Conservation (phyloP, 306 rosid species). For the Adenanthera pavonina region DNA sequence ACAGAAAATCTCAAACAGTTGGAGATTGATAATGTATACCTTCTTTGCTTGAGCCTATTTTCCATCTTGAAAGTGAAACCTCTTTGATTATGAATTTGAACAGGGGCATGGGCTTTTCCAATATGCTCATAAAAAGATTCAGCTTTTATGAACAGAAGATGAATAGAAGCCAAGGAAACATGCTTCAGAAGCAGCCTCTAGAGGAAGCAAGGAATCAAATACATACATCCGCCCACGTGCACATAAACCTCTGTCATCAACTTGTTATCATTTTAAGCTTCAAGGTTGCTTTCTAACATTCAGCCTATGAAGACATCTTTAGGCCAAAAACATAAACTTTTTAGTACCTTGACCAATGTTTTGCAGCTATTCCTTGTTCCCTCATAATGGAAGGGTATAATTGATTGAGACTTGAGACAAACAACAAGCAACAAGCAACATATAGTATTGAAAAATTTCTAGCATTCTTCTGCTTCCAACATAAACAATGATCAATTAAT, state of each 20-base stretch:
- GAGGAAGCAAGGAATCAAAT: slow-evolving; percentile 59
- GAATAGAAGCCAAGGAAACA: slow-evolving; percentile 51
- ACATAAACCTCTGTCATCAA: slow-evolving; percentile 31
- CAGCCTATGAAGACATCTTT: neutral
- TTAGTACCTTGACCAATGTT: neutral
- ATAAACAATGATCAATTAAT: neutral
- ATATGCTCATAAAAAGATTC: slow-evolving; percentile 8
- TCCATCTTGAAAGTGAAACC: slow-evolving; percentile 37
- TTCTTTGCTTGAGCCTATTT: slow-evolving; percentile 42
- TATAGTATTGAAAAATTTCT: neutral
- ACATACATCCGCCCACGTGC: slow-evolving; percentile 28
- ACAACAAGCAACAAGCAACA: neutral
- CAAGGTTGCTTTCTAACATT: slow-evolving; percentile 10
- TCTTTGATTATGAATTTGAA: slow-evolving; percentile 24
- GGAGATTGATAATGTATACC: slow-evolving; percentile 23
- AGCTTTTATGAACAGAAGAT: slow-evolving; percentile 37
- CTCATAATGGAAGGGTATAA: neutral
- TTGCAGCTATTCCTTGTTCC: neutral
- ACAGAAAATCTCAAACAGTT: neutral
- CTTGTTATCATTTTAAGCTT: slow-evolving; percentile 38
- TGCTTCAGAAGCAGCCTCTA: slow-evolving; percentile 47
- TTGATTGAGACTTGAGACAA: neutral
- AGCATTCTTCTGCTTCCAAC: no score
- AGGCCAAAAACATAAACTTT: neutral
- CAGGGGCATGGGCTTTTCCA: slow-evolving; percentile 4